Evolutionary conservation across 371 early-diverging fungal genomes (phyloP).

Genomic region (Nematocida homosporus): DNA sequence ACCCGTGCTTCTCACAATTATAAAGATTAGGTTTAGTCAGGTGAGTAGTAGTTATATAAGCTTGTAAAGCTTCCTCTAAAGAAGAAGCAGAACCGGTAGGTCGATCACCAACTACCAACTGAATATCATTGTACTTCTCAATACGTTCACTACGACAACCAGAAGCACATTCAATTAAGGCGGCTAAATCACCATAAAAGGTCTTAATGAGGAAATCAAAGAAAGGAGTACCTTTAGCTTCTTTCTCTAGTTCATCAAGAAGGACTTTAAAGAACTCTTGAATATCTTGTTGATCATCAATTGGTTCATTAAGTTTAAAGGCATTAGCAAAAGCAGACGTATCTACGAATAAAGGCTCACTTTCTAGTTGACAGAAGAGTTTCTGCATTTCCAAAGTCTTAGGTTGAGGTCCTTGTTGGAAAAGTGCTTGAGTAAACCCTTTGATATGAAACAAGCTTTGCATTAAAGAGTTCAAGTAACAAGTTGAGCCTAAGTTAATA

Average conservation of each 20-base stretch:
- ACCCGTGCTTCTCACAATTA: conserved; percentile 83
- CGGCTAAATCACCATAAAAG: conserved; percentile 58
- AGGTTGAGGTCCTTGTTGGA: conserved; percentile 21
- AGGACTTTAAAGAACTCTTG: conserved; percentile 68
- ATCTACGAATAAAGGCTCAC: conserved; percentile 42
- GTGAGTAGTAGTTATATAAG: conserved; percentile 79
- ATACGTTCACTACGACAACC: conserved; percentile 61
- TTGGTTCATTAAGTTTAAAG: conserved; percentile 50
- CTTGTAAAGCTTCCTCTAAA: conserved; percentile 80
- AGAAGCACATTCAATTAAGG: conserved; percentile 57
- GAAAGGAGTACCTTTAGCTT: conserved; percentile 54
- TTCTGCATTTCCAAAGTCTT: conserved; percentile 56
- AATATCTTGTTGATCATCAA: conserved; percentile 67
- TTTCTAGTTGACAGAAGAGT: conserved; percentile 54
- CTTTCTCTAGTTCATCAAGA: conserved; percentile 66
- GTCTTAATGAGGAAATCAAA: conserved; percentile 57
- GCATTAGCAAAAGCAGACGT: conserved; percentile 28
- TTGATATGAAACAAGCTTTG: conserved; percentile 91
- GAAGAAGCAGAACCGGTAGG: conserved; percentile 31
- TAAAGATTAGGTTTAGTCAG: conserved; percentile 95
- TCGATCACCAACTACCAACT: conserved; percentile 53
- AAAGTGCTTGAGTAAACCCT: conserved; percentile 75
- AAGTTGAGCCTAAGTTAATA: conserved; percentile 94
- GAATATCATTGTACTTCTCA: conserved; percentile 67
- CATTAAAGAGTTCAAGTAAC: conserved; percentile 95